These are phyloP conservation scores for Cutaneotrichosporon spelunceum DNA, from an alignment of 1,284 basidiomycete species.

Conservation along the genomic window DNA sequence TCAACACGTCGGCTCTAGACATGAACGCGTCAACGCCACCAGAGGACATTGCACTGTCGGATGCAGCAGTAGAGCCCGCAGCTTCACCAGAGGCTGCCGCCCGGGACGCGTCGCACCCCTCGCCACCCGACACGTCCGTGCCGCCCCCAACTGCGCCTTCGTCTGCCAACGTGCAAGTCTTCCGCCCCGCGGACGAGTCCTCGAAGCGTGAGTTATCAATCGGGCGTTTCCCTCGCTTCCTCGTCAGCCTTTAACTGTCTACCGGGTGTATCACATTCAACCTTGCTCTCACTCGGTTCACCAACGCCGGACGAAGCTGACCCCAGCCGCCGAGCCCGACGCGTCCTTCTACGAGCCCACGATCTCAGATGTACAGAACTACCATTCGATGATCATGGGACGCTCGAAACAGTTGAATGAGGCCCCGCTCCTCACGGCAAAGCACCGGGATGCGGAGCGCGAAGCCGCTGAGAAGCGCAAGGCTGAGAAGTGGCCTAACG, in stretches of 20 bases:
- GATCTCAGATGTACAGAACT: slow-evolving; percentile 40
- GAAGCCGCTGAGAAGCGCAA: slow-evolving; percentile 37
- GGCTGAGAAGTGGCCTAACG: slow-evolving; percentile 47
- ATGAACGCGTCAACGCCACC: slow-evolving; percentile 2
- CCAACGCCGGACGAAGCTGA: not conserved
- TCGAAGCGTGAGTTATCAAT: slow-evolving; percentile 1
- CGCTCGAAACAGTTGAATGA: slow-evolving; percentile 43
- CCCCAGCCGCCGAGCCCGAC: slow-evolving; percentile 15
- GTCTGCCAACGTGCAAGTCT: not conserved
- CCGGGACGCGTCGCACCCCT: not conserved
- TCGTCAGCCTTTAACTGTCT: not conserved
- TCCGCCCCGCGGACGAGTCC: not conserved
- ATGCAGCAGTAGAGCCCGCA: not conserved
- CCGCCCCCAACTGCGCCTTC: not conserved
- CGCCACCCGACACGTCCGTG: not conserved
- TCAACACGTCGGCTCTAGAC: not conserved
- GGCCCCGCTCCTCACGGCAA: slow-evolving; percentile 42
- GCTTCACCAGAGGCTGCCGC: not conserved
- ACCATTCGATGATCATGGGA: slow-evolving; percentile 37
- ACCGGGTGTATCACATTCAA: not conserved
- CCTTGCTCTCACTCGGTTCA: not conserved
- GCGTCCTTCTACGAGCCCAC: slow-evolving; percentile 46
- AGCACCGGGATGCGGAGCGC: slow-evolving; percentile 43
- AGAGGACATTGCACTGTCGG: not conserved
- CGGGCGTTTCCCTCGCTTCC: not conserved